These are phyloP conservation scores for Phytophthora pinifolia DNA, from an alignment of 352 stramenopile genomes.

Conservation along the genomic window DNA sequence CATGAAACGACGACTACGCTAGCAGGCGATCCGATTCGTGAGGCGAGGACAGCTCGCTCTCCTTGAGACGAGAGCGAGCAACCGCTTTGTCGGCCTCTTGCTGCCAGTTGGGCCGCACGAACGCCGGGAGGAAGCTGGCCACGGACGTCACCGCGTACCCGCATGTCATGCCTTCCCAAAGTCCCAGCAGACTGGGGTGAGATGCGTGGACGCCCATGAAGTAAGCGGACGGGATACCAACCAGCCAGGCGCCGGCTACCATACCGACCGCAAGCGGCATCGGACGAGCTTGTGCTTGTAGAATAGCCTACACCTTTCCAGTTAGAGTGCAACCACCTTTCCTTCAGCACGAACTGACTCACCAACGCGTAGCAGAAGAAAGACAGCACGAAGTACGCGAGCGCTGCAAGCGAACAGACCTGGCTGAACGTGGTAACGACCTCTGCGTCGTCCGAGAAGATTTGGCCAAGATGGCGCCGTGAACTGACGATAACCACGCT, in stretches of 20 bases:
- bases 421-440: slow-evolving; percentile 60
- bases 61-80: slow-evolving; percentile 43
- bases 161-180: slow-evolving; percentile 65
- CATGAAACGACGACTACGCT: not conserved
- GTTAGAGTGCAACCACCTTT: too few relatives aligned
- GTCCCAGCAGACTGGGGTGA: slow-evolving; percentile 47
- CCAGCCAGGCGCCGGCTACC: slow-evolving; percentile 61
- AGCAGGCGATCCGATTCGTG: slow-evolving; percentile 32
- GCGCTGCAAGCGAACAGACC: slow-evolving; percentile 50
- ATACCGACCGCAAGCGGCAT: slow-evolving; percentile 58
- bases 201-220: slow-evolving; percentile 45
- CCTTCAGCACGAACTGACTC: slow-evolving; percentile 7
- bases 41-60: slow-evolving; percentile 22
- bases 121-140: slow-evolving; percentile 61
- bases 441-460: slow-evolving; percentile 68
- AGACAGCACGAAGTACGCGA: slow-evolving; percentile 67
- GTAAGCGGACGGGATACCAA: slow-evolving; percentile 74
- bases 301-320: slow-evolving; percentile 34
- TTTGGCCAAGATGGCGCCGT: slow-evolving; percentile 39
- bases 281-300: slow-evolving; percentile 65
- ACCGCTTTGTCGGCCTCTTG: slow-evolving; percentile 49
- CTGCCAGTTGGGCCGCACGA: slow-evolving; percentile 62
- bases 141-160: slow-evolving; percentile 72
- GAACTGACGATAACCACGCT: slow-evolving; percentile 47
- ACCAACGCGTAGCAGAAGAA: slow-evolving; percentile 86